A percentile compares a stretch with the other conserved stretches of the same genome.
Conservation (phyloP, 495 filamentous ascomycete species). For the Daldinia childiae region DNA sequence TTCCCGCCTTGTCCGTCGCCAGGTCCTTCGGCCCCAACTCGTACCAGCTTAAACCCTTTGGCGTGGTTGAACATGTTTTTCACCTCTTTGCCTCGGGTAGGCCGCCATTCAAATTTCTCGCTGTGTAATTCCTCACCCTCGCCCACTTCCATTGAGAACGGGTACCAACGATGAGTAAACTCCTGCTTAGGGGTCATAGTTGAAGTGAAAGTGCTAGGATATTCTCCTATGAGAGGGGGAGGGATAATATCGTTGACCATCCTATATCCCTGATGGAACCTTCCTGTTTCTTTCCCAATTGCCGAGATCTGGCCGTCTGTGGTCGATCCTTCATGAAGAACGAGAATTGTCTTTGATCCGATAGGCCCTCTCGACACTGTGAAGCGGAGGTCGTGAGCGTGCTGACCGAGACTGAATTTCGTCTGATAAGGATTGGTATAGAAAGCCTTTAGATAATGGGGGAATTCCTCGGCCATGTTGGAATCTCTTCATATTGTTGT, state of each 20-base stretch:
- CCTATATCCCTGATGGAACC: background rate
- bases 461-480: background rate
- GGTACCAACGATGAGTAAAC: background rate
- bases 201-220: background rate
- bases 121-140: background rate
- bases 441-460: background rate
- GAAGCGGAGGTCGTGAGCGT: background rate
- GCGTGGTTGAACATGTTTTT: background rate
- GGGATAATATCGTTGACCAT: background rate
- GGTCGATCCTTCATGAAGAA: background rate
- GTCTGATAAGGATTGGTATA: background rate
- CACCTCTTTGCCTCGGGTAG: background rate
- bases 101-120: background rate
- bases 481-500: background rate
- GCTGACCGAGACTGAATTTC: background rate
- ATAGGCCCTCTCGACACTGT: background rate
- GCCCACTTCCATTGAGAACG: background rate
- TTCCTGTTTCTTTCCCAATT: background rate
- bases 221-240: background rate
- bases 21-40: background rate
- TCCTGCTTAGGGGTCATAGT: background rate
- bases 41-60: background rate
- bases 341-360: background rate
- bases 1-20: background rate
- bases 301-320: background rate